Evolutionary conservation across 129 eudicot species (phyloP).

Genomic region (Escallonia herrerae): DNA sequence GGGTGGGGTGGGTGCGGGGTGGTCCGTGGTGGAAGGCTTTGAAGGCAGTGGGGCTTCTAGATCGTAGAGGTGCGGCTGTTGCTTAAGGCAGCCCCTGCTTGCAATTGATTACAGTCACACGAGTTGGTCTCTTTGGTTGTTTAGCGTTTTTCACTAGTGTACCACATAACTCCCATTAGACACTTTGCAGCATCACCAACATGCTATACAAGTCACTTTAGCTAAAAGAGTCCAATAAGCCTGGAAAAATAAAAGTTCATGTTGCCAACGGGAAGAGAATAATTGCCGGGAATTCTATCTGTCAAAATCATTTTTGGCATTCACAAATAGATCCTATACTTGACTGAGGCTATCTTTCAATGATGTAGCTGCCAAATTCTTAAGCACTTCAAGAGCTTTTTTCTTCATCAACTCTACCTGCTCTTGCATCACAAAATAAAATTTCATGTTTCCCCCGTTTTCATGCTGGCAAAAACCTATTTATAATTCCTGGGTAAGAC

Average conservation of each 20-base stretch:
- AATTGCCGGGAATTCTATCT: too few relatives aligned
- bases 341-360: conserved; percentile 19
- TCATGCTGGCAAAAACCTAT: conserved; percentile 56
- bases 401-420: conserved; percentile 67
- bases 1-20: too few relatives aligned
- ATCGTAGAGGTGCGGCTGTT: too few relatives aligned
- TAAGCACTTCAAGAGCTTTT: conserved; percentile 93
- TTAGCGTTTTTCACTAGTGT: conserved; percentile 30
- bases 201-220: too few relatives aligned
- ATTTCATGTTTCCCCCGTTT: conserved; percentile 40
- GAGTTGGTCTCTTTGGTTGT: conserved; percentile 44
- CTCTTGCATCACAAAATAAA: conserved; percentile 23
- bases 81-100: too few relatives aligned
- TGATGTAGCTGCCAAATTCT: conserved; percentile 63
- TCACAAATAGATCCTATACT: conserved; percentile 15
- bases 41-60: too few relatives aligned
- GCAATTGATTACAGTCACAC: too few relatives aligned
- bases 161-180: background rate
- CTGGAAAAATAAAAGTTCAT: too few relatives aligned
- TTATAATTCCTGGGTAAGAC: conserved; percentile 95
- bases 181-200: background rate
- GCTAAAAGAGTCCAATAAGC: too few relatives aligned
- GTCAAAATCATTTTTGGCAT: too few relatives aligned
- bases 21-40: too few relatives aligned
- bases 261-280: too few relatives aligned